Base-by-base conservation (phyloP, 805 yeast species). In the Zygosaccharomyces lentus region DNA sequence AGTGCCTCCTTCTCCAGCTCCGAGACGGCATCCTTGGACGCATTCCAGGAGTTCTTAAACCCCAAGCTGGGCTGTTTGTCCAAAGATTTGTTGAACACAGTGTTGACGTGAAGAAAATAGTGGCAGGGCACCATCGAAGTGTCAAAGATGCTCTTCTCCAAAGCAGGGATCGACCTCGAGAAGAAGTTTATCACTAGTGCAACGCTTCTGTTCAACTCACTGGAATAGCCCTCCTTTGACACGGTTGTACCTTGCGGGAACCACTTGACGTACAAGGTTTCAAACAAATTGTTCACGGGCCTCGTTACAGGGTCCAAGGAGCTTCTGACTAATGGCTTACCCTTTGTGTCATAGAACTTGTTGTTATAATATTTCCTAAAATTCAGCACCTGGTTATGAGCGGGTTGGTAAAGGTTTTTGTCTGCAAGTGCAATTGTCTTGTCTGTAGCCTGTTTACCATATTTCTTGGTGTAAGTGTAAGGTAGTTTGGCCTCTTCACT, bases 251-350 rank as follows among this genome's bases (percentile, higher is more conserved):
- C 67, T n/a, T 66, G 67, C 15, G 85, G 84, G 30, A 77, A 68
- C 52, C 72, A 69, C 29, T 63, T 65, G 32, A 68, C 62, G 24
- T 78, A 71, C 19, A 70, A 54, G 1, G 69, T 61, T 50, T 75
- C 81, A 42, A 84, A 62, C 27, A 71, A 66, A 29, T 72, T 65
- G 66, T 84, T 87, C 37, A 82, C 37, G 24, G 93, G 90, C 30
- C 69, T 71, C 38, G 84, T 68, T 9, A 82, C 29, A 3, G 86
- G 82, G 62, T 83, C 88, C 17, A 82, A 57, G 19, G 76, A 73
- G n/a, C 82, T 71, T 53, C 87, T 72, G 31, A 84, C 53, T 41
- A 81, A 59, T 34, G 86, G 84, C 57, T 78, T 79, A 19, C 87
- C 87, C 25, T 78, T 68, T 6, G 77, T 72, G 57, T 81, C 80